Conservation (phyloP, 2,329 filamentous ascomycete genomes). For the Chlorencoelia australis region DNA sequence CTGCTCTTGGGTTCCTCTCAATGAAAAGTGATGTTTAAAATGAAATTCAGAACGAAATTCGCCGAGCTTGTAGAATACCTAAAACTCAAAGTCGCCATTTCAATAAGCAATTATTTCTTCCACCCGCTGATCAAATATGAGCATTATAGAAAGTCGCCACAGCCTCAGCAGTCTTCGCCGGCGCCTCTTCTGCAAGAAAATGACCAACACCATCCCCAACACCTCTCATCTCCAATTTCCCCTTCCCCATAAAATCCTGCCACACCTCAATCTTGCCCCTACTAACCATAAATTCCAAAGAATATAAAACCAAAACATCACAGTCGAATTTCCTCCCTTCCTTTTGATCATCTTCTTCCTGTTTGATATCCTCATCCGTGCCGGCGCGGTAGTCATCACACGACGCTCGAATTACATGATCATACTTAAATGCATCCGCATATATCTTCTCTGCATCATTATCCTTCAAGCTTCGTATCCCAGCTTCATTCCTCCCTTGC, state of each 20-base stretch:
- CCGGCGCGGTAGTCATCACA: constrained; percentile 38
- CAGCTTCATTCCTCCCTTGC: background rate
- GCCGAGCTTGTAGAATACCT: too few relatives aligned
- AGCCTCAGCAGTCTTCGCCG: constrained; percentile 23
- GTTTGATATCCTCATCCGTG: constrained; percentile 31
- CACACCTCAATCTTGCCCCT: constrained; percentile 35
- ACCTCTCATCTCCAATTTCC: constrained; percentile 20
- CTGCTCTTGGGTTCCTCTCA: too few relatives aligned
- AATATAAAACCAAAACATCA: constrained; percentile 36
- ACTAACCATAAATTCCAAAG: constrained; percentile 32
- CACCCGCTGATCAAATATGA: too few relatives aligned
- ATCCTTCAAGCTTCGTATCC: background rate
- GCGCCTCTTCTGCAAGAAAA: constrained; percentile 37
- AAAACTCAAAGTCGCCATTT: too few relatives aligned
- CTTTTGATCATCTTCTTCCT: constrained; percentile 35
- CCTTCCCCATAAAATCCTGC: constrained; percentile 34
- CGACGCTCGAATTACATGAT: constrained; percentile 32
- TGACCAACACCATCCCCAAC: constrained; percentile 32
- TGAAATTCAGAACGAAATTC: too few relatives aligned
- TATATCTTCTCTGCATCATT: constrained; percentile 27
- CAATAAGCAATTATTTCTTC: too few relatives aligned
- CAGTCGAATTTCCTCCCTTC: constrained; percentile 33
- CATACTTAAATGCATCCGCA: constrained; percentile 30
- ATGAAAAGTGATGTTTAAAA: too few relatives aligned
- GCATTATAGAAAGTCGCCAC: background rate